Percentiles rank a stretch among this genome's conserved stretches.
These are phyloP conservation scores for Solioccasus polychromus DNA, from an alignment of 768 basidiomycete species.

Conservation along the genomic window DNA sequence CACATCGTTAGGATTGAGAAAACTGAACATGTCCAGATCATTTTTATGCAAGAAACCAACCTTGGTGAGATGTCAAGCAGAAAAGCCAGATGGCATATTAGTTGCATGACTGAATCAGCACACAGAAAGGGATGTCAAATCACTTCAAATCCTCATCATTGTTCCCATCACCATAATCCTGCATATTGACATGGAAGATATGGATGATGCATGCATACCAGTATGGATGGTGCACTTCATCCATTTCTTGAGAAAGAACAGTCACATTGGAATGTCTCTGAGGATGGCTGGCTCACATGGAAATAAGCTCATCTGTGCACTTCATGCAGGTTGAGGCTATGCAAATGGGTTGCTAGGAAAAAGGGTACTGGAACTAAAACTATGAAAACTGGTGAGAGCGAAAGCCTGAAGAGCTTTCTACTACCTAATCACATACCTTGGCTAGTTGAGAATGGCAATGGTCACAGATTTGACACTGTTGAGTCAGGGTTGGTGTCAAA, in stretches of 20 bases:
- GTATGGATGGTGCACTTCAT: background rate
- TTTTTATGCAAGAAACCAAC: background rate
- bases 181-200: slow-evolving; percentile 14
- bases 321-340: too few relatives aligned
- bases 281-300: too few relatives aligned
- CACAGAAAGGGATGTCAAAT: slow-evolving; percentile 31
- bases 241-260: background rate
- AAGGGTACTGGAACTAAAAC: too few relatives aligned
- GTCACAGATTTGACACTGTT: too few relatives aligned
- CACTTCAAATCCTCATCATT: background rate
- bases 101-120: slow-evolving; percentile 16
- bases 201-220: slow-evolving; percentile 12
- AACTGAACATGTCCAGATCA: slow-evolving; percentile 12
- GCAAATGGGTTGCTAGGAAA: too few relatives aligned
- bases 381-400: too few relatives aligned
- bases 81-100: background rate
- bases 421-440: too few relatives aligned
- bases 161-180: background rate
- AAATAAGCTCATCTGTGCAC: too few relatives aligned
- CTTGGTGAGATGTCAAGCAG: background rate
- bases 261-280: background rate
- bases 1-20: slow-evolving; percentile 11
- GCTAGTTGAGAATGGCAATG: too few relatives aligned
- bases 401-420: too few relatives aligned
- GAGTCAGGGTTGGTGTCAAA: too few relatives aligned